Evolutionary conservation across 352 stramenopile genomes (phyloP), one percentile per base, ranked within the genome.

Genomic region (Phytopythium helicoides): DNA sequence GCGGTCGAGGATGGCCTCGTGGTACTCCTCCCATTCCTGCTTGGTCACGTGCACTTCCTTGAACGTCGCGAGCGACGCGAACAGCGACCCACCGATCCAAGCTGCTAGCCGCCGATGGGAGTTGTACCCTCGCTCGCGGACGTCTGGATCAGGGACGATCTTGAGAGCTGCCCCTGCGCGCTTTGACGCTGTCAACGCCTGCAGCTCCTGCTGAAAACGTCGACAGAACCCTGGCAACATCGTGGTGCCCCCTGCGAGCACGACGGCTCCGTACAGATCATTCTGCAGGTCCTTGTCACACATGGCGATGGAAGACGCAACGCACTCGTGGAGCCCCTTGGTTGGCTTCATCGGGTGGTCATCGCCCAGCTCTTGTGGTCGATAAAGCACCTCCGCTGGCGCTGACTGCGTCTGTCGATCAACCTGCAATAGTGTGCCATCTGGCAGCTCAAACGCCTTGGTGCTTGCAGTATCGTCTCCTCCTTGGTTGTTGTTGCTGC

Each of bases 1-100:
- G 15, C 78, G 74, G 55, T 91, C 76, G 45, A 95, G 58, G 39
- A 96, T 94, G 31, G 74, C 67, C 48, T 92, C 81, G 51, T 94
- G 82, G 58, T 94, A 89, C 58, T 96, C 87, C 68, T 96, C 86
- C 86, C 84, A 96, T 55, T 96, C 87, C 47, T 92, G 81, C 23
- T 90, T 89, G 14, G 78, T 92, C 65, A 96, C 92, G 57, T 92
- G 77, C 44, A 95, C 87, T 36, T 95, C 77, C 6, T 75, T 82
- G 55, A 96, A 97, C 19, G 89, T 96, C 16, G 86, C 54, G 7
- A 97, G 63, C 14, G 82, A 95, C 11, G 81, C 89, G 37, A 97
- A 84, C 68, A 97, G 94, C 26, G 83, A 95, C 16, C 89, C 89
- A 19, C 87, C 89, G 36, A 97, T 81, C 89, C 89, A 97, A 34